These are phyloP conservation scores for Mycena haematopus DNA, from an alignment of 768 basidiomycete genomes.

Conservation along the genomic window DNA sequence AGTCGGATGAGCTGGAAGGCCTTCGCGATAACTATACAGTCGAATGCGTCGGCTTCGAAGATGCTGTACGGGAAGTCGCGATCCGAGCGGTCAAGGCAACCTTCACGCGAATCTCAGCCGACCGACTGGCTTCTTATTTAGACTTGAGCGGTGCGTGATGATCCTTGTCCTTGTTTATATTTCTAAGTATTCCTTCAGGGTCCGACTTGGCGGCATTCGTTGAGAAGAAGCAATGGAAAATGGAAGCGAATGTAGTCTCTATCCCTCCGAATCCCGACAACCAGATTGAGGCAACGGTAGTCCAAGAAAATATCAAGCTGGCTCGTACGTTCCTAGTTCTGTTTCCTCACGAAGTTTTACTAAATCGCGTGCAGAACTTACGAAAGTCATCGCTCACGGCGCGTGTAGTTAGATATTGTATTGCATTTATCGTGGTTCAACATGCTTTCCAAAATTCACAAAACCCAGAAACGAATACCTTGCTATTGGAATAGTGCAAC, in stretches of 20 bases:
- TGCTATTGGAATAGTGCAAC: slow-evolving; percentile 59
- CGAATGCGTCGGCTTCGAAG: slow-evolving; percentile 83
- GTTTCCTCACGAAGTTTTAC: not conserved
- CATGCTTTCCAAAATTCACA: not conserved
- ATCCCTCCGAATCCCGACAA: slow-evolving; percentile 88
- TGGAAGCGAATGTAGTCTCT: slow-evolving; percentile 62
- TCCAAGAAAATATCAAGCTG: slow-evolving; percentile 83
- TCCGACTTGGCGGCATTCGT: slow-evolving; percentile 65
- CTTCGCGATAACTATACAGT: slow-evolving; percentile 87
- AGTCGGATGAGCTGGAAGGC: slow-evolving; percentile 70
- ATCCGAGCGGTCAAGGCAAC: slow-evolving; percentile 79
- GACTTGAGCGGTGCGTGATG: slow-evolving; percentile 61
- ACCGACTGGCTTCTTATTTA: slow-evolving; percentile 74
- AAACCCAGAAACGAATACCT: not conserved
- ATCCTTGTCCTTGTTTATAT: slow-evolving; percentile 4
- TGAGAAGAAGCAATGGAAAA: slow-evolving; percentile 69
- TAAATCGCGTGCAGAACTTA: slow-evolving; percentile 58
- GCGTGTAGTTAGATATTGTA: slow-evolving; percentile 32
- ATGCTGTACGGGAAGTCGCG: slow-evolving; percentile 79
- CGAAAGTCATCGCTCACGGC: slow-evolving; percentile 78
- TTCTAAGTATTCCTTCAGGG: slow-evolving; percentile 39
- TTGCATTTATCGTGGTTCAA: slow-evolving; percentile 10
- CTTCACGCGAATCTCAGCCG: slow-evolving; percentile 74
- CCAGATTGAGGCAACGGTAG: slow-evolving; percentile 84
- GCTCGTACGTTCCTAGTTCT: slow-evolving; percentile 63